These are phyloP conservation scores for Neofusicoccum cordaticola DNA, from an alignment of 2,329 filamentous ascomycete genomes.

Conservation along the genomic window DNA sequence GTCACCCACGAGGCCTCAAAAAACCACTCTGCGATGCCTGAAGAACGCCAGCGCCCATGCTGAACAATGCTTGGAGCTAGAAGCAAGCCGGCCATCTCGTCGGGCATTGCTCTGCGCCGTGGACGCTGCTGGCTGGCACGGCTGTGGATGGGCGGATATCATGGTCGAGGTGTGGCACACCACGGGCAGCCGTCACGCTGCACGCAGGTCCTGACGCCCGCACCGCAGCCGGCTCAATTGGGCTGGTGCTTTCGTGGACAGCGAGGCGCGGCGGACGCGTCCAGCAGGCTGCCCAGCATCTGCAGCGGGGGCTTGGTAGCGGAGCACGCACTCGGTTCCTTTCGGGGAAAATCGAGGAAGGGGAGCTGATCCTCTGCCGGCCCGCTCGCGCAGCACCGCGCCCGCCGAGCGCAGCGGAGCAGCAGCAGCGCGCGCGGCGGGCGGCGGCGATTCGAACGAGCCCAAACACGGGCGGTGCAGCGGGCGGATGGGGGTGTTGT, in stretches of 20 bases:
- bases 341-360: constrained; percentile 16
- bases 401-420: background rate
- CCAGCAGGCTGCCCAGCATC: background rate
- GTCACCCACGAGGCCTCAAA: background rate
- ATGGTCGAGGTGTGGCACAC: background rate
- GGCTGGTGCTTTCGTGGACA: background rate
- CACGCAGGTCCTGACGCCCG: background rate
- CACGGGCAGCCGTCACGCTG: background rate
- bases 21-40: background rate
- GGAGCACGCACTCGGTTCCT: constrained; percentile 14
- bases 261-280: background rate
- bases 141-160: background rate
- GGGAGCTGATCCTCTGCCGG: background rate
- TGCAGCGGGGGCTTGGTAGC: constrained; percentile 10
- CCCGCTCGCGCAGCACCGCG: background rate
- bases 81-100: too few species aligned
- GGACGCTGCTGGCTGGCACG: too few species aligned
- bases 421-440: background rate
- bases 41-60: too few species aligned
- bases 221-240: background rate
- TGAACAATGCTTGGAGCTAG: background rate
- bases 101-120: too few species aligned
- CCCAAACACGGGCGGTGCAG: constrained; percentile 14
- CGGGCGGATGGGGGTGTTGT: background rate
- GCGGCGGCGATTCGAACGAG: constrained; percentile 9